phyloP scores from a whole-genome alignment of 2,329 filamentous ascomycete genomes.

The Pseudogymnoascus sp. region DNA sequence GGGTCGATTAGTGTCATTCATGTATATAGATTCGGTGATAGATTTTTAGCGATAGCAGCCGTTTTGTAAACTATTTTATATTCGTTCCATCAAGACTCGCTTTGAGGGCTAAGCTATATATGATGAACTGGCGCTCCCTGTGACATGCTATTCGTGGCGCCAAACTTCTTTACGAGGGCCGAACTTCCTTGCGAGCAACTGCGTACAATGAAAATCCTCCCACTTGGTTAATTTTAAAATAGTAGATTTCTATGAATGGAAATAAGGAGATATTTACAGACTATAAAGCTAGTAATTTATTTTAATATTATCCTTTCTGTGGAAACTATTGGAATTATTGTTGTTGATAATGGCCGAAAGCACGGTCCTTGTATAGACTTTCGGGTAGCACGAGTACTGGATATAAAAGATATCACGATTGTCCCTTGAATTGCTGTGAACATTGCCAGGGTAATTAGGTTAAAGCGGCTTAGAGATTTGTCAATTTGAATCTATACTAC shows the following conservation, averaged over 20 bases:
- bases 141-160: neutral
- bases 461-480: neutral
- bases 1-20: neutral
- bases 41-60: neutral
- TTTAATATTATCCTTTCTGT: neutral
- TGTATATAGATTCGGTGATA: slow-evolving; percentile 5
- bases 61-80: slow-evolving; percentile 1
- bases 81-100: neutral
- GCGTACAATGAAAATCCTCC: neutral
- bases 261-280: neutral
- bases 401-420: neutral
- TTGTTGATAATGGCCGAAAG: neutral
- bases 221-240: neutral
- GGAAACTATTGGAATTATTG: neutral
- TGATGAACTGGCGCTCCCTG: neutral
- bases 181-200: neutral
- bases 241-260: neutral
- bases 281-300: neutral
- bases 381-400: neutral
- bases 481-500: neutral
- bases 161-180: neutral
- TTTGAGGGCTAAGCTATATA: neutral
- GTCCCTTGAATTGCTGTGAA: neutral
- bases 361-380: neutral
- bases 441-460: neutral